Conservation (phyloP, 805 yeast genomes). For the Pichia kluyveri region DNA sequence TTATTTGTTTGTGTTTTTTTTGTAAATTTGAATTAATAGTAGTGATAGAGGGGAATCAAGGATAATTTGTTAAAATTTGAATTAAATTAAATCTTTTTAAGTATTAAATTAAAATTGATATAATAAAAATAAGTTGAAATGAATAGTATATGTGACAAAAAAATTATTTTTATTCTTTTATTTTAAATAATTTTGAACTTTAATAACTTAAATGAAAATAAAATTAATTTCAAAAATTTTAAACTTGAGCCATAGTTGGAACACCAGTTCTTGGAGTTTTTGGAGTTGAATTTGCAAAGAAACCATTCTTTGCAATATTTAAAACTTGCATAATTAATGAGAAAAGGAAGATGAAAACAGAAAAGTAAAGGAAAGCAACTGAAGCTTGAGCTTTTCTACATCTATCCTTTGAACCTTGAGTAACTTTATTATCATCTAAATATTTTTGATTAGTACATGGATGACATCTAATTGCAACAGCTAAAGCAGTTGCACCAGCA, state of each 20-base stretch:
- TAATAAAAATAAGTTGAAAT: no score
- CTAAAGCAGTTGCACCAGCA: conserved; percentile 90
- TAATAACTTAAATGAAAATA: not conserved
- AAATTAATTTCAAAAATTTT: conserved; percentile 16
- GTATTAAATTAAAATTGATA: no score
- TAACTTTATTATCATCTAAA: conserved; percentile 54
- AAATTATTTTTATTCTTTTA: no score
- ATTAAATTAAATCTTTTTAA: no score
- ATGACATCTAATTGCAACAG: conserved; percentile 81
- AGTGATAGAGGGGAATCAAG: no score
- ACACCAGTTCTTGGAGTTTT: conserved; percentile 69
- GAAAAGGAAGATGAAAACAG: conserved; percentile 66
- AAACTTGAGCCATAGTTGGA: conserved; percentile 86
- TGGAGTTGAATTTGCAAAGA: conserved; percentile 44
- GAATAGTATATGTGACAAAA: not conserved
- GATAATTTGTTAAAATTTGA: no score
- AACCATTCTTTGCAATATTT: conserved; percentile 47
- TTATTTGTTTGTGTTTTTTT: no score
- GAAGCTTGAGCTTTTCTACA: conserved; percentile 94
- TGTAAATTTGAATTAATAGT: no score
- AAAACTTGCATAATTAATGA: conserved; percentile 43
- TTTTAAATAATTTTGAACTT: no score
- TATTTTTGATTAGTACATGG: conserved; percentile 68
- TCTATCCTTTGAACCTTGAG: conserved; percentile 73
- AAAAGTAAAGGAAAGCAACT: conserved; percentile 75